Base-by-base conservation (phyloP, 225 moss, liverwort and hornwort genomes). In the Rhytidiadelphus loreus region DNA sequence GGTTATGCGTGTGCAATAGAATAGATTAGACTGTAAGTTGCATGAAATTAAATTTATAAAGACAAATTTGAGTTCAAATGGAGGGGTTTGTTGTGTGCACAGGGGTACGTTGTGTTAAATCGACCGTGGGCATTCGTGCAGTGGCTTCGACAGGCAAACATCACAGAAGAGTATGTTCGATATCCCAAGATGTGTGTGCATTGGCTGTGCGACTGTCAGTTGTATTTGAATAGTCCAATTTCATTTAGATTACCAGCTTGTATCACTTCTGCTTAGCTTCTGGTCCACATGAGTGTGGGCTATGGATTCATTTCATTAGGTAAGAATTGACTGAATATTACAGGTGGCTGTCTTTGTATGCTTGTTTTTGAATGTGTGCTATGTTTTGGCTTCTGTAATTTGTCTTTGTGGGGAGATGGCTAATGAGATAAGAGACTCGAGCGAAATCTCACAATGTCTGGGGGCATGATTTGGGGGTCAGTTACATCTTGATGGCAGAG, bases 61-160 rank as follows among this genome's bases (percentile, higher is more conserved):
- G 6, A 29, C 53, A 80, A 56, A 59, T 53, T 41, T 61, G 82
- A 85, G 56, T 74, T 9, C 41, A 59, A 86, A 59, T 16, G 61
- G 35, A 68, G 60, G 72, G 41, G 23, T 64, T 59, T 89, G 60
- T 56, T 89, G 44, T 87, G 81, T 79, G 52, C 84, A 68, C 95
- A 97, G 96, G 98, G 97, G 48, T 98, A 98, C 79, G 92, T 98
- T 52, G 98, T 98, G 77, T 88, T 98, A 88, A 98, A 98, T 87
- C 93, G 98, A 73, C 98, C 98, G 61, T 98, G 98, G 98, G 98
- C 97, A 39, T 98, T 98, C 71, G 98, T 98, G 81, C 98, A 98
- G 90, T 98, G 98, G 98, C 87, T 98, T 75, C 91, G 78, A 80
- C 90, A 87, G 86, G 94, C 95, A 63, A 91, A 93, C 81, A 95